phyloP scores from a whole-genome alignment of 176 grass and related monocot genomes.

The Aegilops umbellulata region DNA sequence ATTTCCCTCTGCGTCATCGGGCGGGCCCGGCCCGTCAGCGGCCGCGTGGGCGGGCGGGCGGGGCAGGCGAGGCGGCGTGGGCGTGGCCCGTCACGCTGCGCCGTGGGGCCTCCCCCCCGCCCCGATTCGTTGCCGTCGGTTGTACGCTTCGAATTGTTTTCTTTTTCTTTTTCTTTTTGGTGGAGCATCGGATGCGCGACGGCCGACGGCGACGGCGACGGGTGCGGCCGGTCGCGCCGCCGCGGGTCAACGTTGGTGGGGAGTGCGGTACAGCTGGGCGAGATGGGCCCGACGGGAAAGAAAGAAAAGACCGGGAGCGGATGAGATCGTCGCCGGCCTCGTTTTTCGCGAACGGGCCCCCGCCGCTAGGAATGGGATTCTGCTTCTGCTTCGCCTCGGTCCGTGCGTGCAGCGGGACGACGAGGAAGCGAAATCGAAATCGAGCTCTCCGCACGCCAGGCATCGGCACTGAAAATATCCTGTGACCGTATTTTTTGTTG shows the following conservation, averaged over 20 bases:
- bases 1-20: too few species aligned
- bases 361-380: not conserved
- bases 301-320: too few species aligned
- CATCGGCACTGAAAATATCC: too few species aligned
- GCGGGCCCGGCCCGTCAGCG: too few species aligned
- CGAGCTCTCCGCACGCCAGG: too few species aligned
- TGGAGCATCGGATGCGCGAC: constrained; percentile 21
- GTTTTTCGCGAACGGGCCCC: too few species aligned
- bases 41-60: too few species aligned
- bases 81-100: not conserved
- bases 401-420: not conserved
- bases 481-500: too few species aligned
- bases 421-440: not conserved
- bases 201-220: not conserved
- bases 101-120: too few species aligned
- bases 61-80: too few species aligned
- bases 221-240: not conserved
- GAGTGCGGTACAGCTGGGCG: constrained; percentile 14
- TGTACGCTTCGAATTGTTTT: not conserved
- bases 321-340: too few species aligned
- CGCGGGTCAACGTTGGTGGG: not conserved
- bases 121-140: not conserved
- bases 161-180: not conserved
- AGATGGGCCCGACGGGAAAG: not conserved
- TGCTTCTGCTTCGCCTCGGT: not conserved